Conservation (phyloP, 306 rosid species). For the Castanea mollissima region DNA sequence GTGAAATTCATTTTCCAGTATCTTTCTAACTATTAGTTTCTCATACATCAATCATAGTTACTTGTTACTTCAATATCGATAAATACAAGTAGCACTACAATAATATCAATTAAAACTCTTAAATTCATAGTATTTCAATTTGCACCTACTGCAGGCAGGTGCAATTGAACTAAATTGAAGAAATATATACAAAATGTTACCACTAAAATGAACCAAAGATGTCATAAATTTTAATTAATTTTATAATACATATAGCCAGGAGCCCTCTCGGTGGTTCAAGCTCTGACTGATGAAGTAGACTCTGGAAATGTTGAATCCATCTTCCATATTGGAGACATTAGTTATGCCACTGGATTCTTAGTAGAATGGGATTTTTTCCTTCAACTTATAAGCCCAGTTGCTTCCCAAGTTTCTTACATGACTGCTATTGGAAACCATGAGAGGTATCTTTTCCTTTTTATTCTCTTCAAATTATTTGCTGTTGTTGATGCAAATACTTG, state of each 20-base stretch:
- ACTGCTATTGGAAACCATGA: slow-evolving; percentile 89
- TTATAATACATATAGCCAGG: slow-evolving; percentile 61
- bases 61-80: not conserved
- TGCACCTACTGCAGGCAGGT: too few species aligned
- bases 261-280: slow-evolving; percentile 62
- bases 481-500: not conserved
- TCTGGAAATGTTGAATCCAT: slow-evolving; percentile 49
- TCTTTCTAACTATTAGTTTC: not conserved
- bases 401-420: slow-evolving; percentile 77
- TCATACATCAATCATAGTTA: not conserved
- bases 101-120: too few species aligned
- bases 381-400: slow-evolving; percentile 56
- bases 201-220: too few species aligned
- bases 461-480: not conserved
- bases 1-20: too few species aligned
- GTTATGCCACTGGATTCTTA: slow-evolving; percentile 84
- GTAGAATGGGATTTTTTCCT: slow-evolving; percentile 91
- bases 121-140: too few species aligned
- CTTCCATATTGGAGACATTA: slow-evolving; percentile 90
- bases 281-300: slow-evolving; percentile 44
- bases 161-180: too few species aligned
- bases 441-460: slow-evolving; percentile 41
- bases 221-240: not conserved
- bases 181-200: too few species aligned
- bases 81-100: too few species aligned